Evolutionary conservation across 78 protist species (phyloP), one percentile per base, ranked within the genome.

Genomic region (Dictyostelium firmibasis): DNA sequence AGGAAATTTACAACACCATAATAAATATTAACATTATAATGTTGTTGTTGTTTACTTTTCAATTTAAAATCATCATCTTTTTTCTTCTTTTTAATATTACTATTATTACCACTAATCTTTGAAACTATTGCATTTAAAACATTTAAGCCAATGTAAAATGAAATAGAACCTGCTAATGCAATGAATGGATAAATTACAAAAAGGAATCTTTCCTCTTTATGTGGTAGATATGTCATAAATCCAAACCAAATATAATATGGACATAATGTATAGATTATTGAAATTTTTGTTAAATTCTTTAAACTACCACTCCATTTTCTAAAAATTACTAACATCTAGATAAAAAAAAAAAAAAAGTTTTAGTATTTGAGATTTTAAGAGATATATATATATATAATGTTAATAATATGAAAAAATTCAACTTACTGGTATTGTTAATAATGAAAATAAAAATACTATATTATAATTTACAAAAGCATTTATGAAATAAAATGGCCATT

Each of bases 121-220:
- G 43, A 36, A 23, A 60, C n/a, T 0, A 60, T 60, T 23, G 76
- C 3, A 35, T 47, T 38, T 60, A 83, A 41, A 18, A 83, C 2
- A 77, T 92, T 85, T 14, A 83, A 31, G 3, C 38, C 23, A 27
- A 53, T 38, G n/a, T 75, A 81, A 18, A 93, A 20, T 14, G 96
- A 25, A 10, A 87, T 69, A 57, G 98, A 72, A 3, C 88, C 96
- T 4, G 89, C 23, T 11, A 97, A 36, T 11, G 70, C 53, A 23
- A 97, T 23, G 35, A 95, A 87, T 41, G 98, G 97, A 76, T 97
- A 97, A 18, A 91, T 31, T 2, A 84, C 82, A 70, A 76, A 97
- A 13, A 97, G 31, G 84, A 97, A 97, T 50, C 98, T 79, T 84
- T 97, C 98, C 35, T 97, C 98, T 93, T 97, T 97, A 89, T 97